These are phyloP conservation scores for Coemansia sp. DNA, from an alignment of 192 early-diverging fungal species.

Conservation along the genomic window DNA sequence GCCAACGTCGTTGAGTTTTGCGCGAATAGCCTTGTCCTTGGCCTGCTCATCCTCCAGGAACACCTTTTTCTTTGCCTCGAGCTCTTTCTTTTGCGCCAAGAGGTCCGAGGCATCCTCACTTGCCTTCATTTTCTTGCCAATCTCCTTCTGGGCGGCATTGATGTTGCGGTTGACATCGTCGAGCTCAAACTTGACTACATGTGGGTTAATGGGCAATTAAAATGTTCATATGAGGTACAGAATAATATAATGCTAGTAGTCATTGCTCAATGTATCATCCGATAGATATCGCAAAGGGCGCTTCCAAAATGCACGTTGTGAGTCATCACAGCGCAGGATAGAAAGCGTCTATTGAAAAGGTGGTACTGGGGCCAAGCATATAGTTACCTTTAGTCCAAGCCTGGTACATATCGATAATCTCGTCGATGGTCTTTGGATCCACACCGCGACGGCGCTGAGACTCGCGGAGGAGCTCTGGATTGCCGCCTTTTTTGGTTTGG, in stretches of 20 bases:
- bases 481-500: slow-evolving; percentile 87
- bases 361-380: background rate
- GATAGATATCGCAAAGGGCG: background rate
- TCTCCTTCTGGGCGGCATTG: slow-evolving; percentile 92
- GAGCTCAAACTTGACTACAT: slow-evolving; percentile 77
- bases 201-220: background rate
- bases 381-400: slow-evolving; percentile 83
- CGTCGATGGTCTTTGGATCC: slow-evolving; percentile 83
- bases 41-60: slow-evolving; percentile 75
- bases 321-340: background rate
- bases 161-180: slow-evolving; percentile 89
- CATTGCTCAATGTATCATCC: background rate
- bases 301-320: background rate
- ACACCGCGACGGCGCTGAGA: slow-evolving; percentile 91
- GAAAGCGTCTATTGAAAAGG: background rate
- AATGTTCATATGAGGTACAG: background rate
- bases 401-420: slow-evolving; percentile 87
- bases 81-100: slow-evolving; percentile 72
- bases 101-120: slow-evolving; percentile 83
- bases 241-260: background rate
- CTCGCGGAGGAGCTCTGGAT: slow-evolving; percentile 89
- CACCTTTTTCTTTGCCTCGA: slow-evolving; percentile 72
- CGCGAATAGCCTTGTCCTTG: slow-evolving; percentile 67
- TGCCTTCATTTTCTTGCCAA: slow-evolving; percentile 86
- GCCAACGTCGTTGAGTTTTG: slow-evolving; percentile 90